Conservation (phyloP, 129 eudicot species). For the Tanacetum coccineum region DNA sequence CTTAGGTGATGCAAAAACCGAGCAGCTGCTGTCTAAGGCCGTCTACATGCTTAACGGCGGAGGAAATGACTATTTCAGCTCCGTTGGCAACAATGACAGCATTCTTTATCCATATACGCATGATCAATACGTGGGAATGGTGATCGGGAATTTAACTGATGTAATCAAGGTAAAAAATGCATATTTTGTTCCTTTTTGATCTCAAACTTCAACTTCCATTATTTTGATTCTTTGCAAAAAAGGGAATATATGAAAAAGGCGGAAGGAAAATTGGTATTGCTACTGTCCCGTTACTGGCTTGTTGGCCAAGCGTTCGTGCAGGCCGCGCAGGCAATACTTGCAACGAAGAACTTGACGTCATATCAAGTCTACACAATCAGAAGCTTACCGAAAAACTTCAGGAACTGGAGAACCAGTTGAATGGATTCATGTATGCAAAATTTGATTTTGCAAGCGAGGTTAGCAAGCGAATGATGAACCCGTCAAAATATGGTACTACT, state of each 20-base stretch:
- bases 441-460: constrained; percentile 29
- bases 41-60: constrained; percentile 41
- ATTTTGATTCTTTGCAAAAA: neutral
- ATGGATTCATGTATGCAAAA: constrained; percentile 36
- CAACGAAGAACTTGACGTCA: constrained; percentile 22
- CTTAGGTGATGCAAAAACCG: constrained; percentile 27
- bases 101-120: too few relatives aligned
- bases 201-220: neutral
- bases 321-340: constrained; percentile 3
- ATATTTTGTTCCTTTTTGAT: neutral
- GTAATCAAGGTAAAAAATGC: constrained; percentile 27
- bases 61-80: constrained; percentile 33
- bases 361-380: constrained; percentile 37
- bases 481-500: constrained; percentile 32
- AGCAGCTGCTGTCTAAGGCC: constrained; percentile 30
- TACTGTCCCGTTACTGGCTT: constrained; percentile 16
- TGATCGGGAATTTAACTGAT: constrained; percentile 33
- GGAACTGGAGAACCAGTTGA: constrained; percentile 25
- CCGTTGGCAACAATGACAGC: constrained; percentile 16
- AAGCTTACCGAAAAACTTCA: neutral
- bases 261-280: constrained; percentile 36
- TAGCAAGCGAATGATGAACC: constrained; percentile 18
- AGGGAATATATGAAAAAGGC: constrained; percentile 26
- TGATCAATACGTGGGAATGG: constrained; percentile 33
- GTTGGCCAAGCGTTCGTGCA: constrained; percentile 33